Conservation (phyloP, 352 stramenopile species). For the Pythium aphanidermatum region DNA sequence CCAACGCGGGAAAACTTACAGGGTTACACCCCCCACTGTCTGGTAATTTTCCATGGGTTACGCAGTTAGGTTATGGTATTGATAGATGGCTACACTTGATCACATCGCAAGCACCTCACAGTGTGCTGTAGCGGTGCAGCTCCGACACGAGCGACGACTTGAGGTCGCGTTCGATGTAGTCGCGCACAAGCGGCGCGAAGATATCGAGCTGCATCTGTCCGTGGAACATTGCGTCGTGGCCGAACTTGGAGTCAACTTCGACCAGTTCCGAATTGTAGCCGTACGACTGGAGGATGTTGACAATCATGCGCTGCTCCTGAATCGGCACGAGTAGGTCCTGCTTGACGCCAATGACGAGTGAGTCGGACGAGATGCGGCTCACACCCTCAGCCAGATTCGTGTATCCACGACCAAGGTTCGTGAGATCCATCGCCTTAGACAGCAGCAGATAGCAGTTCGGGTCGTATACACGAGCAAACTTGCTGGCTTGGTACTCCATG, state of each 20-base stretch:
- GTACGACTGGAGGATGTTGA: constrained; percentile 78
- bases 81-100: constrained; percentile 6
- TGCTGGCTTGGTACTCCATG: constrained; percentile 86
- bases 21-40: too few relatives aligned
- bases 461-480: constrained; percentile 82
- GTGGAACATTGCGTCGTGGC: constrained; percentile 87
- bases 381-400: constrained; percentile 69
- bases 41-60: neutral
- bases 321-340: constrained; percentile 84
- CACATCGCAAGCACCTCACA: constrained; percentile 25
- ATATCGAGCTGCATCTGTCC: constrained; percentile 72
- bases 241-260: constrained; percentile 80
- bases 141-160: constrained; percentile 45
- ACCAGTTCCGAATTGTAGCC: constrained; percentile 55
- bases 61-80: constrained; percentile 2
- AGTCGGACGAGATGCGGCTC: constrained; percentile 56
- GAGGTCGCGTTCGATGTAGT: constrained; percentile 67
- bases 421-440: constrained; percentile 86
- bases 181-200: constrained; percentile 59
- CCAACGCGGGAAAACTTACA: too few relatives aligned
- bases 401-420: constrained; percentile 63
- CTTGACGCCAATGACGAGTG: constrained; percentile 74
- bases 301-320: constrained; percentile 72
- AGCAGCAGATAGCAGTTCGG: constrained; percentile 87
- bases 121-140: constrained; percentile 74